A percentile compares a stretch with the other conserved stretches of the same genome.
Conservation (phyloP, 116 monocot species). For the Posidonia oceanica region DNA sequence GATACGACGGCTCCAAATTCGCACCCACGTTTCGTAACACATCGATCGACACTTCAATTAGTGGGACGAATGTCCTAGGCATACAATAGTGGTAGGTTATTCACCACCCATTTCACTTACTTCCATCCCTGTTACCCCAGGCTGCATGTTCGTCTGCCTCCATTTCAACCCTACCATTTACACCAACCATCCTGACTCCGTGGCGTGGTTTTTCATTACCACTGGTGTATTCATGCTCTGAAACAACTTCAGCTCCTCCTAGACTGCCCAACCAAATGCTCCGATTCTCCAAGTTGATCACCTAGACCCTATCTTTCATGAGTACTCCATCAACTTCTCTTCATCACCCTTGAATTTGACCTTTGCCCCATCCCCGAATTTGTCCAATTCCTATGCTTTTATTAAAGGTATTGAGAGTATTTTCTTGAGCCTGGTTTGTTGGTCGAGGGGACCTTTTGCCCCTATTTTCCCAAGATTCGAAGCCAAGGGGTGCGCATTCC, state of each 20-base stretch:
- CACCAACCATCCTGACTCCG: conserved; percentile 1
- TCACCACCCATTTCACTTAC: conserved; percentile 13
- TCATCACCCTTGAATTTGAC: conserved; percentile 6
- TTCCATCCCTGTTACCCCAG: conserved; percentile 9
- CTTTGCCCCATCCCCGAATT: conserved; percentile 7
- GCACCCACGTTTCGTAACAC: conserved; percentile 8
- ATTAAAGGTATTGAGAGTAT: conserved; percentile 16
- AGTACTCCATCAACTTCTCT: conserved; percentile 19
- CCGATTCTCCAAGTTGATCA: not conserved
- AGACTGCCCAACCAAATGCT: conserved; percentile 12
- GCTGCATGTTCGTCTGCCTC: conserved; percentile 12
- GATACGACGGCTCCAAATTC: conserved; percentile 44
- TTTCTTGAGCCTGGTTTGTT: too few relatives aligned
- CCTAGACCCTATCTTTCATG: not conserved
- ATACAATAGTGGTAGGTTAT: conserved; percentile 7
- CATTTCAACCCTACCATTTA: conserved; percentile 11
- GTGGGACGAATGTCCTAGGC: too few relatives aligned
- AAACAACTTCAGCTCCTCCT: conserved; percentile 22
- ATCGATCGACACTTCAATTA: conserved; percentile 11
- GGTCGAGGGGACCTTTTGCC: too few relatives aligned
- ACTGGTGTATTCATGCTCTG: conserved; percentile 15
- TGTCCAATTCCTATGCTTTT: conserved; percentile 6
- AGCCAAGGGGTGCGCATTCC: too few relatives aligned
- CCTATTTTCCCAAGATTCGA: too few relatives aligned
- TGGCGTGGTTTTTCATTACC: conserved; percentile 18